Evolutionary conservation across 495 filamentous ascomycete species (phyloP), one percentile per base, ranked within the genome.

Genomic region (Cudoniella acicularis): DNA sequence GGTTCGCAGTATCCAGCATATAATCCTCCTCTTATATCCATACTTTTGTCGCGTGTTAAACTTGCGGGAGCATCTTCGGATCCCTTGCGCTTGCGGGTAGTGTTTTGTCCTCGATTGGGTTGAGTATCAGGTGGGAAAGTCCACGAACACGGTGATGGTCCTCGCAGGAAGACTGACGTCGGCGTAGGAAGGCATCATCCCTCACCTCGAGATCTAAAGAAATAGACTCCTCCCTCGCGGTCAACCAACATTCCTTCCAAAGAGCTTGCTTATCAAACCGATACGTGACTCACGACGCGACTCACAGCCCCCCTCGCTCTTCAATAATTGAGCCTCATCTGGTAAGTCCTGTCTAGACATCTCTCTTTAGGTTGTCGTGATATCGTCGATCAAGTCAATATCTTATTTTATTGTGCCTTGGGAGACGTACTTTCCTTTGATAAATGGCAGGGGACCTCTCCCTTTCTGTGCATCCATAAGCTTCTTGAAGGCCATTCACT

Each of bases 271-370:
- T 58, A 51, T 49, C 22, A 51, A 51, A 17, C 27, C 10, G 16
- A 27, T 10, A 48, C 55, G 55, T 26, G 47, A 51, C 47, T 51
- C 50, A 53, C 36, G 24, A 49, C 57, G 42, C 49, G 57, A 59
- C 57, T 59, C 50, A 53, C 3, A 24, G 46, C 10, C 8, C 40
- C 49, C 9, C 25, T 60, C 50, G 13, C 43, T 60, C 52, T 23
- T 60, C 40, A 48, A 47, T 41, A 60, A n/a, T 54, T 54, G 52
- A 16, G 30, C 6, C 10, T n/a, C 20, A 10, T 20, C 57, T 26
- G 51, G 49, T 53, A 54, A 54, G 49, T 49, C 51, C 13, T 45
- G 40, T 48, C 49, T 52, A 52, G 22, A n/a, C 49, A 43, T 18
- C 17, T 17, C 13, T 36, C n/a, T 49, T 49, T 18, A 40, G 53